Percentiles rank a stretch among this genome's conserved stretches.
Evolutionary conservation across 1,284 basidiomycete genomes (phyloP).

Genomic region (Cutaneotrichosporon dermatis): DNA sequence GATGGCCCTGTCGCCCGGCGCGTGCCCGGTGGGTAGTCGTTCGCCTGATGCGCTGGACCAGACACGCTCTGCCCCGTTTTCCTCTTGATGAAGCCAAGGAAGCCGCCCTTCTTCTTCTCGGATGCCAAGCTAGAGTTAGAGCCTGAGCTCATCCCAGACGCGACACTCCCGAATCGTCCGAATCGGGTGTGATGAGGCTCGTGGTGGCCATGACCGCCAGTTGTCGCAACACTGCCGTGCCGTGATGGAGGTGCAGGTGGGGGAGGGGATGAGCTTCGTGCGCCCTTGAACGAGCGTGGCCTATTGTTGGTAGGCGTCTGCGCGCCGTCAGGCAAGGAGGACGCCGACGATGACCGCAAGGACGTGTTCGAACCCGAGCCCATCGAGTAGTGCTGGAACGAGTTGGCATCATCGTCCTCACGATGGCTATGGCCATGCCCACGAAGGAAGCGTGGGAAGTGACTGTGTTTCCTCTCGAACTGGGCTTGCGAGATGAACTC

Average conservation of each 20-base stretch:
- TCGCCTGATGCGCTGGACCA: too few relatives aligned
- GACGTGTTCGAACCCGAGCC: background rate
- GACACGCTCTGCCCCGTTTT: slow-evolving; percentile 6
- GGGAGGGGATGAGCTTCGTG: background rate
- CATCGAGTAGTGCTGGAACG: background rate
- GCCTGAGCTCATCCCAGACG: slow-evolving; percentile 10
- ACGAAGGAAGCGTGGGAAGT: slow-evolving; percentile 6
- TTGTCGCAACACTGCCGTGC: background rate
- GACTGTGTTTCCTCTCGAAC: background rate
- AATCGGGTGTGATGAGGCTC: slow-evolving; percentile 7
- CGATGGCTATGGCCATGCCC: background rate
- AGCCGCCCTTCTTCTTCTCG: slow-evolving; percentile 39
- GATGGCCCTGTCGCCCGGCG: background rate
- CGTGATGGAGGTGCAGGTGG: background rate
- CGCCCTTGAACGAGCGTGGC: background rate
- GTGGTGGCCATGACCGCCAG: background rate
- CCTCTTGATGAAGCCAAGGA: slow-evolving; percentile 24
- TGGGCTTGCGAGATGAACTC: background rate
- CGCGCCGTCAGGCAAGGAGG: slow-evolving; percentile 8
- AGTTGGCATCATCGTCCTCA: slow-evolving; percentile 3
- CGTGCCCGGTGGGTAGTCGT: background rate
- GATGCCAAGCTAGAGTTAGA: slow-evolving; percentile 9
- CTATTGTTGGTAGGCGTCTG: slow-evolving; percentile 5
- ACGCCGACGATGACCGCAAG: slow-evolving; percentile 11
- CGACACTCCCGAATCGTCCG: slow-evolving; percentile 27